phyloP scores from a whole-genome alignment of 441 rosid species.

The Euphorbia corollata region DNA sequence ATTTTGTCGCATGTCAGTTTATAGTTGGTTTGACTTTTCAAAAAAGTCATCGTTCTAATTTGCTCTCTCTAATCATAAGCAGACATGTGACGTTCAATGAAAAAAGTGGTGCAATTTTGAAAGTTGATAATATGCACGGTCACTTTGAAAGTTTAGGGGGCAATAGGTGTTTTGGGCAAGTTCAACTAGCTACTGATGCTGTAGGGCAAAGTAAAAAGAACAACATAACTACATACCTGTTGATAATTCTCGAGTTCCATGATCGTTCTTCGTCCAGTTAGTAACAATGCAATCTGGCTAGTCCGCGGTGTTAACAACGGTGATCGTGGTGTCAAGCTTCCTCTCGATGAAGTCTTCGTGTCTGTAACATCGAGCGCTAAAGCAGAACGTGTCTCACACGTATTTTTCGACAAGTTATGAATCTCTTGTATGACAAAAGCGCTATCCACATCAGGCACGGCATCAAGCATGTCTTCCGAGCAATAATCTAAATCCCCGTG shows the following conservation, averaged over 20 bases:
- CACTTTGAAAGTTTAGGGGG: too few relatives aligned
- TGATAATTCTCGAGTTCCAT: constrained; percentile 79
- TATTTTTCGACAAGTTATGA: constrained; percentile 35
- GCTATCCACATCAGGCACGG: constrained; percentile 46
- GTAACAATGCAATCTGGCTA: constrained; percentile 71
- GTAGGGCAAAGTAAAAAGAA: constrained; percentile 1
- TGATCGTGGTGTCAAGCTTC: constrained; percentile 87
- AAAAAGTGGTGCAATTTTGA: too few relatives aligned
- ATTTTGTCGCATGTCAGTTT: too few relatives aligned
- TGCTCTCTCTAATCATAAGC: too few relatives aligned
- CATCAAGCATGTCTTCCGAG: constrained; percentile 55
- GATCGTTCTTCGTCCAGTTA: constrained; percentile 60
- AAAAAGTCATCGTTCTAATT: too few relatives aligned
- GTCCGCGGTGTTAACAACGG: constrained; percentile 70
- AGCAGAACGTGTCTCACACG: constrained; percentile 32
- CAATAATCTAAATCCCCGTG: constrained; percentile 46
- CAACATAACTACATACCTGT: constrained; percentile 44
- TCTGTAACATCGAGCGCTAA: constrained; percentile 33
- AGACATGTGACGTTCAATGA: too few relatives aligned
- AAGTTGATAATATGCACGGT: too few relatives aligned
- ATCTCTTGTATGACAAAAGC: constrained; percentile 45
- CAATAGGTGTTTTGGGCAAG: too few relatives aligned
- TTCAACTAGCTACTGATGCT: too few relatives aligned
- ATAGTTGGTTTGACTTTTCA: too few relatives aligned
- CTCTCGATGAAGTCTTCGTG: constrained; percentile 47